Conservation (phyloP, 2,329 filamentous ascomycete genomes). For the Calycina herbarum region DNA sequence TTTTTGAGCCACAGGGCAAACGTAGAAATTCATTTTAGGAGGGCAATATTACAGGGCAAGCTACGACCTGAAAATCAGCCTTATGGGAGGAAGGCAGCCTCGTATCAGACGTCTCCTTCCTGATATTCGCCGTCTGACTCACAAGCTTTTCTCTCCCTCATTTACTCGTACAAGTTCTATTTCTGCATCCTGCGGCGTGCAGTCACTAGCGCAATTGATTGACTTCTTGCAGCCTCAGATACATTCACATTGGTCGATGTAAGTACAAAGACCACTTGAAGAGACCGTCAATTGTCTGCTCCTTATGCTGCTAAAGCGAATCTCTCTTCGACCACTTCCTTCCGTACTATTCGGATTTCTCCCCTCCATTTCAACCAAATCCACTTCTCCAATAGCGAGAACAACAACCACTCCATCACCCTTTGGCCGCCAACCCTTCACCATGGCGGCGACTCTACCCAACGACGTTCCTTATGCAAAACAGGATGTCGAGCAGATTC, state of each 20-base stretch:
- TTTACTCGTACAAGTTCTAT: neutral
- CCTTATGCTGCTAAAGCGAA: neutral
- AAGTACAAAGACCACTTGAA: conserved; percentile 4
- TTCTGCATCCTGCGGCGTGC: neutral
- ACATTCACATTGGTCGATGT: neutral
- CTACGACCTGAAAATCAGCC: neutral
- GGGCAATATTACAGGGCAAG: neutral
- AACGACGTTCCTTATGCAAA: conserved; percentile 57
- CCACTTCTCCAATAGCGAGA: neutral
- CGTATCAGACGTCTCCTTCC: neutral
- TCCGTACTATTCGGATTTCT: neutral
- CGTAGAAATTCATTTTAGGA: neutral
- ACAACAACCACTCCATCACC: neutral
- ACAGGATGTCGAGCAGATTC: conserved; percentile 70
- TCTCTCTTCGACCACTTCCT: neutral
- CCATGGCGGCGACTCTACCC: conserved; percentile 49
- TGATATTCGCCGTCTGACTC: neutral
- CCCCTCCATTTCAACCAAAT: neutral
- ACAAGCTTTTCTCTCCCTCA: neutral
- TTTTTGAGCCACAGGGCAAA: neutral
- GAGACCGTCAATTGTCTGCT: neutral
- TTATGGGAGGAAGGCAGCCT: neutral
- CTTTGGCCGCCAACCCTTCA: conserved; percentile 19
- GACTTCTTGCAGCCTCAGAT: neutral
- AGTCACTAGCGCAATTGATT: neutral